Conservation (phyloP, 148 eudicot species). For the Simmondsia chinensis region DNA sequence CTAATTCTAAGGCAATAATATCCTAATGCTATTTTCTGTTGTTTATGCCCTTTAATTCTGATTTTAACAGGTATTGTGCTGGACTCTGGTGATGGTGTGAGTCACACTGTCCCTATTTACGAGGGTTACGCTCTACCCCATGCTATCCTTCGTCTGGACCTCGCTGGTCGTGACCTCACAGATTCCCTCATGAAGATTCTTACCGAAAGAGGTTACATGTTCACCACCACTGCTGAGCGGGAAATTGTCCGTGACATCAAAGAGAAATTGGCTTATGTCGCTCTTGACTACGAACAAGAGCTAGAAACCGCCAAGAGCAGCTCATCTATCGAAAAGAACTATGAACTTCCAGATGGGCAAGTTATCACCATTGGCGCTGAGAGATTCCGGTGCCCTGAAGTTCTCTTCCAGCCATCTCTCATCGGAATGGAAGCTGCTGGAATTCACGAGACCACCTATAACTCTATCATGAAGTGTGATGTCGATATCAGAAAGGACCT, state of each 20-base stretch:
- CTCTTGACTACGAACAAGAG: constrained; percentile 5
- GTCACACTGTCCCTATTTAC: too few species aligned
- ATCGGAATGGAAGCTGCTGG: too few species aligned
- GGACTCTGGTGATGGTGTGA: too few species aligned
- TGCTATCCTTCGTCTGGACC: too few species aligned
- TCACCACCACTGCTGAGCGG: constrained; percentile 3
- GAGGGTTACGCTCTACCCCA: too few species aligned
- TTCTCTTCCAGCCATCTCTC: constrained; percentile 4
- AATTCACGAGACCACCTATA: too few species aligned
- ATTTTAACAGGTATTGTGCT: not conserved
- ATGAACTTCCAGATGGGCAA: too few species aligned
- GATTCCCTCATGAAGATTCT: constrained; percentile 5
- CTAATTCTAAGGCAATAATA: too few species aligned
- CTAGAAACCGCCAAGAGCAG: constrained; percentile 1
- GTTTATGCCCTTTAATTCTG: not conserved
- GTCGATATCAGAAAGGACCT: too few species aligned
- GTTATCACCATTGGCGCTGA: constrained; percentile 1
- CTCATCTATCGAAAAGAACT: constrained; percentile 3
- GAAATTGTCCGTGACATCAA: constrained; percentile 5
- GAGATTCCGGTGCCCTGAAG: constrained; percentile 6
- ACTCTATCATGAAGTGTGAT: too few species aligned
- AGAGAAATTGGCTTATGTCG: constrained; percentile 3
- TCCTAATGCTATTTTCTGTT: not conserved
- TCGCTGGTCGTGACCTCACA: too few species aligned
- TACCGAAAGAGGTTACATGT: not conserved